Evolutionary conservation across 2,329 filamentous ascomycete species (phyloP).

Genomic region (Mollisiaceae sp.): DNA sequence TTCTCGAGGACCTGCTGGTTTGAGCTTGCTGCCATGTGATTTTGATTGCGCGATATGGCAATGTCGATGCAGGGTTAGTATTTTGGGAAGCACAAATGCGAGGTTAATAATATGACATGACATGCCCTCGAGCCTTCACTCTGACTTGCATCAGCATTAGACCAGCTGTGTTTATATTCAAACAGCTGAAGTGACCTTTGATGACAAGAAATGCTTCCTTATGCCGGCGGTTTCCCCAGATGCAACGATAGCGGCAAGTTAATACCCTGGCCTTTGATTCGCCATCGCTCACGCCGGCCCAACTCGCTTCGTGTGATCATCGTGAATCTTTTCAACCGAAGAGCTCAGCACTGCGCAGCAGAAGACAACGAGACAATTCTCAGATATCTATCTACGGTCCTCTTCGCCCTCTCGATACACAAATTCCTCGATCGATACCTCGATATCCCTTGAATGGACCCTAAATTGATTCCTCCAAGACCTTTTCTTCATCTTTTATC

Average conservation of each 20-base stretch:
- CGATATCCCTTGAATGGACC: constrained; percentile 35
- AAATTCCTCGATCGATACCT: neutral
- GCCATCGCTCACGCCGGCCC: neutral
- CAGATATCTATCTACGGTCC: neutral
- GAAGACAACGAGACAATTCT: constrained; percentile 2
- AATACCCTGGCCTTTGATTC: constrained; percentile 8
- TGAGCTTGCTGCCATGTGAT: constrained; percentile 4
- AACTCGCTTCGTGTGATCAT: constrained; percentile 7
- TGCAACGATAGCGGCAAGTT: neutral
- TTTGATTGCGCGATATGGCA: neutral
- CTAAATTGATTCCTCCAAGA: constrained; percentile 34
- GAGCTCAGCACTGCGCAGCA: neutral
- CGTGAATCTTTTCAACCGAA: neutral
- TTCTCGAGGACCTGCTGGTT: neutral
- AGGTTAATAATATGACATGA: neutral
- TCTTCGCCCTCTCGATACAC: neutral
- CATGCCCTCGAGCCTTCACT: neutral
- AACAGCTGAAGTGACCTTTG: neutral
- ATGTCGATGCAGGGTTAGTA: neutral
- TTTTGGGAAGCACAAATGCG: constrained; percentile 11
- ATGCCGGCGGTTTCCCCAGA: constrained; percentile 5
- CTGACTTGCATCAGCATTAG: neutral
- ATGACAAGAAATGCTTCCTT: neutral
- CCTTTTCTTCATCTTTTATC: constrained; percentile 10
- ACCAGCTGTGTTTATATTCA: neutral